Base-by-base conservation (phyloP, 192 early-diverging fungal genomes). In the Coemansia sp. region DNA sequence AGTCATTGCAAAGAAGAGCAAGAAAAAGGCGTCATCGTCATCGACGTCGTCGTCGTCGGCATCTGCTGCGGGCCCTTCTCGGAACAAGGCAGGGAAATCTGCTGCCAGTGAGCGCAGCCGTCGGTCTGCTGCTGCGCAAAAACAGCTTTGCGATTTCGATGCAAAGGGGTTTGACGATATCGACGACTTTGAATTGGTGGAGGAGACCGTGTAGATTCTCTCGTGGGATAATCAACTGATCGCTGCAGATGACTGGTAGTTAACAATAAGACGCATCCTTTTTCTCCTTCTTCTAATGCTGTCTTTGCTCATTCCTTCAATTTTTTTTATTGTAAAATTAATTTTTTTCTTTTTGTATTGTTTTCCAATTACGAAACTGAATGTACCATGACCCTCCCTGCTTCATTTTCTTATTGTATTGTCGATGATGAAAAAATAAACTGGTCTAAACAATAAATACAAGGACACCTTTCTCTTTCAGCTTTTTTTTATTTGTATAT, bases 111-210 rank as follows among this genome's bases (percentile, higher is more conserved):
- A 55, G 13, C 54, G 30, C 16, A 28, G 19, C 30, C 32, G 32
- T 35, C 29, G 28, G 8, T 25, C 54, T n/a, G 30, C 29, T 20
- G 27, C 54, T 35, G 19, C 13, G n/a, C 19, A 55, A 13, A 55
- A 36, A 14, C 27, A 55, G 14, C 54, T 20, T 18, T n/a, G n/a
- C n/a, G n/a, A n/a, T n/a, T n/a, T n/a, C n/a, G n/a, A 27, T 35
- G 30, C 69, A 30, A 58, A 58, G 19, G 36, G 55, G 39, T 73
- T 73, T 60, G 61, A 73, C 56, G 71, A 73, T 27, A 73, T 73
- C 32, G 71, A 73, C 35, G 60, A 34, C 23, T 73, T 63, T 27
- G 23, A 73, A 35, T 56, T 73, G 18, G 65, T 51, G 11, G 71
- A 73, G 39, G 71, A 73, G 25, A 36, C 42, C 7, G 65, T 28